Conservation (phyloP, 2,329 filamentous ascomycete species). For the Apiospora koreana region DNA sequence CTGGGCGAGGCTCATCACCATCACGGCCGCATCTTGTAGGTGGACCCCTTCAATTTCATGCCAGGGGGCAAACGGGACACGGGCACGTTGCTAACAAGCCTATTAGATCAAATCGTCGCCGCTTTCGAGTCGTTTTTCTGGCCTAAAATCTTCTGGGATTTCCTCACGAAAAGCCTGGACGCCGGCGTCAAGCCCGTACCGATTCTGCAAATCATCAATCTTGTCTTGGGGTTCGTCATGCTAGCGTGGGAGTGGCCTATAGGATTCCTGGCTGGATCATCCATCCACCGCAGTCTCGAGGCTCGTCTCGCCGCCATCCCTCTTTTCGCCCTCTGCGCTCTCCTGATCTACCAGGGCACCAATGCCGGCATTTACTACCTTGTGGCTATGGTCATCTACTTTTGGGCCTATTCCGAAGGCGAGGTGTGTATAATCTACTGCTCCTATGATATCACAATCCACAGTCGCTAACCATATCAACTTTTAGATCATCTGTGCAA, state of each 20-base stretch:
- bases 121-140: conserved; percentile 91
- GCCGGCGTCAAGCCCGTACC: conserved; percentile 84
- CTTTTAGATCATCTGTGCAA: conserved; percentile 63
- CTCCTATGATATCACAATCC: background rate
- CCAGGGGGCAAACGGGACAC: background rate
- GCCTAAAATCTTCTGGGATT: conserved; percentile 99
- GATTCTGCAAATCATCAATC: conserved; percentile 84
- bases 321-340: conserved; percentile 70
- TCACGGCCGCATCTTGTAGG: conserved; percentile 70
- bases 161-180: conserved; percentile 88
- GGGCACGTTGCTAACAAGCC: background rate
- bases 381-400: conserved; percentile 83
- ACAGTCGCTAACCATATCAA: conserved; percentile 9
- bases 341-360: conserved; percentile 87
- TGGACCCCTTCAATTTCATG: conserved; percentile 15
- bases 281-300: conserved; percentile 85
- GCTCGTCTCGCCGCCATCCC: conserved; percentile 81
- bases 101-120: conserved; percentile 79
- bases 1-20: conserved; percentile 91
- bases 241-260: conserved; percentile 93
- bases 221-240: conserved; percentile 76
- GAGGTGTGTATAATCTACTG: conserved; percentile 66
- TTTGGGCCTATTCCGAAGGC: conserved; percentile 96
- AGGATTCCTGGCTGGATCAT: conserved; percentile 71
- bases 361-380: conserved; percentile 92